phyloP scores from a whole-genome alignment of 805 yeast species.

The Saccharomycopsis microspora region DNA sequence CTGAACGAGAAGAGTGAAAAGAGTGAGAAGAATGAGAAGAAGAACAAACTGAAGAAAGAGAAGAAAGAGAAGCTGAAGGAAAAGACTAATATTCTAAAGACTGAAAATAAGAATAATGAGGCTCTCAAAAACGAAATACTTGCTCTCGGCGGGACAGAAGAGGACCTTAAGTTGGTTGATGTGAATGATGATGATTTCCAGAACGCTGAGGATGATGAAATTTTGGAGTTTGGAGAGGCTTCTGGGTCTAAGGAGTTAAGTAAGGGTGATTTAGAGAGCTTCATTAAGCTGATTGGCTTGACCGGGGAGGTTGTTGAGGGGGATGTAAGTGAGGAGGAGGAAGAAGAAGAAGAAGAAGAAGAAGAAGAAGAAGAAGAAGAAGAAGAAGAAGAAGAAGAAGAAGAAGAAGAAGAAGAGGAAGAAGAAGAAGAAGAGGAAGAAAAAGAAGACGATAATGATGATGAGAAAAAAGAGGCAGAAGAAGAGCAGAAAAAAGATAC shows the following conservation, averaged over 20 bases:
- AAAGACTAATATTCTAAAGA: constrained; percentile 3
- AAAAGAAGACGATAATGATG: constrained; percentile 21
- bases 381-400: constrained; percentile 25
- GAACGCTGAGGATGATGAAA: constrained; percentile 31
- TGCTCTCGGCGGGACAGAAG: constrained; percentile 72
- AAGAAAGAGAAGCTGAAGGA: constrained; percentile 15
- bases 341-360: constrained; percentile 28
- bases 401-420: constrained; percentile 23
- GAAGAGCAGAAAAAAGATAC: constrained; percentile 18
- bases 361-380: constrained; percentile 28
- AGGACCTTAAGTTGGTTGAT: constrained; percentile 55
- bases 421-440: constrained; percentile 20
- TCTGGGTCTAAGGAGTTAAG: constrained; percentile 24
- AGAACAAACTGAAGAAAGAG: constrained; percentile 17
- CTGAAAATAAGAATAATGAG: constrained; percentile 44
- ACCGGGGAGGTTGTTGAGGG: constrained; percentile 28
- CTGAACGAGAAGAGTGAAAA: constrained; percentile 18
- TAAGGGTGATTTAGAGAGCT: constrained; percentile 41
- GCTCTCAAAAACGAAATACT: constrained; percentile 35
- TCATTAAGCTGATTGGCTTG: constrained; percentile 61
- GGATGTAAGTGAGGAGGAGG: constrained; percentile 29
- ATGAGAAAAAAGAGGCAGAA: constrained; percentile 19
- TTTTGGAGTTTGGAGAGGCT: constrained; percentile 25
- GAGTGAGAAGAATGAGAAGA: constrained; percentile 19
- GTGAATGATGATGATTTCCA: constrained; percentile 43